Conservation (phyloP, 257 asterid genomes). For the Sherardia arvensis region DNA sequence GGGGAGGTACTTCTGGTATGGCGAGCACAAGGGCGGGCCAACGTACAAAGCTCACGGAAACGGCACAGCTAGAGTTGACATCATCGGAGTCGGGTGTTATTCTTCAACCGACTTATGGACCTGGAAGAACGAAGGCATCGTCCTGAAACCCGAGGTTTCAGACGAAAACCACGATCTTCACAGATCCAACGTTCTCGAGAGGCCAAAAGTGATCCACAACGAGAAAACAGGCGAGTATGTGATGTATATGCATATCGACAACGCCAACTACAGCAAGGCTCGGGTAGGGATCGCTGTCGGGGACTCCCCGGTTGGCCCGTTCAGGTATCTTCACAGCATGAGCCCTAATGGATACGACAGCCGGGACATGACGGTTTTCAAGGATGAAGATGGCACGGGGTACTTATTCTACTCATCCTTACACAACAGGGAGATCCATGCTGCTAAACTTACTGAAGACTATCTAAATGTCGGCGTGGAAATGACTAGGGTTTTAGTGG, state of each 20-base stretch:
- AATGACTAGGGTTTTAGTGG: slow-evolving; percentile 34
- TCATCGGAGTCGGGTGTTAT: slow-evolving; percentile 61
- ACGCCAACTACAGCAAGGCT: slow-evolving; percentile 49
- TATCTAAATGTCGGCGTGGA: slow-evolving; percentile 26
- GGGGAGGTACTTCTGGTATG: slow-evolving; percentile 56
- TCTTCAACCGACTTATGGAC: slow-evolving; percentile 56
- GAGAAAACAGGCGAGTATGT: slow-evolving; percentile 31
- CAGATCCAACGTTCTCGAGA: slow-evolving; percentile 46
- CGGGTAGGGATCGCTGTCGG: slow-evolving; percentile 51
- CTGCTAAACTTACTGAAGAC: slow-evolving; percentile 33
- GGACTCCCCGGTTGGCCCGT: slow-evolving; percentile 49
- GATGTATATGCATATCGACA: slow-evolving; percentile 80
- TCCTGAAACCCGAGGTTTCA: slow-evolving; percentile 32
- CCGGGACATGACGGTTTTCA: slow-evolving; percentile 62
- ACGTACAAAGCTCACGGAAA: slow-evolving; percentile 31
- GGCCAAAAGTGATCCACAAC: slow-evolving; percentile 73
- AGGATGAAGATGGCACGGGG: slow-evolving; percentile 47
- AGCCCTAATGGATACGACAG: slow-evolving; percentile 70
- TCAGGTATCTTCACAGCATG: slow-evolving; percentile 34
- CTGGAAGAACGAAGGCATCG: slow-evolving; percentile 65
- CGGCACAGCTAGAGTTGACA: slow-evolving; percentile 56
- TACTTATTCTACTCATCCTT: slow-evolving; percentile 49
- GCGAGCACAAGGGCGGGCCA: slow-evolving; percentile 51
- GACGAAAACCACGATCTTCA: slow-evolving; percentile 41
- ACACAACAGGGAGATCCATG: slow-evolving; percentile 57